phyloP scores from a whole-genome alignment of 495 filamentous ascomycete species.

The Lindgomyces ingoldianus region DNA sequence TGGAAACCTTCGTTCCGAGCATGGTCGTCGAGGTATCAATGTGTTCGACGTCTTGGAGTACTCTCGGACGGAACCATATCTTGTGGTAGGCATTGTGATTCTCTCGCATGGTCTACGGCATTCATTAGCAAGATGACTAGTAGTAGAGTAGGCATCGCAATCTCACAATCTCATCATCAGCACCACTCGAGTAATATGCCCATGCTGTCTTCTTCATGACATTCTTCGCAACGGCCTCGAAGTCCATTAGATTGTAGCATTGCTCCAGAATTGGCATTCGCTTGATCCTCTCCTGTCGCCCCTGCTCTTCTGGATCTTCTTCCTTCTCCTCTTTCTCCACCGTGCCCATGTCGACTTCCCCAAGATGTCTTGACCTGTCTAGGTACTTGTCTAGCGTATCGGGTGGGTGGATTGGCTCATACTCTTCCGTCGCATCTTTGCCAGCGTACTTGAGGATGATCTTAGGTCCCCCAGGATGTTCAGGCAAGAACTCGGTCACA shows the following conservation, averaged over 20 bases:
- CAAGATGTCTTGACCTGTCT: constrained; percentile 57
- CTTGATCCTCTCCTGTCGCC: constrained; percentile 55
- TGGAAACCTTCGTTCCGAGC: constrained; percentile 57
- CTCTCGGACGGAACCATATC: constrained; percentile 73
- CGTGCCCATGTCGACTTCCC: constrained; percentile 55
- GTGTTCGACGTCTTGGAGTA: constrained; percentile 76
- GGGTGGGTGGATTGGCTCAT: constrained; percentile 66
- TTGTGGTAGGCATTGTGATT: constrained; percentile 85
- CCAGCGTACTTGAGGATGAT: constrained; percentile 72
- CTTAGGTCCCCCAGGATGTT: constrained; percentile 45
- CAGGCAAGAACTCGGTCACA: constrained; percentile 38
- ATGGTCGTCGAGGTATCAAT: constrained; percentile 65
- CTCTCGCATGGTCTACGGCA: constrained; percentile 80
- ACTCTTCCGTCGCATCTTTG: constrained; percentile 69
- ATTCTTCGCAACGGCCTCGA: constrained; percentile 63
- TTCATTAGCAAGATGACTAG: too few relatives aligned
- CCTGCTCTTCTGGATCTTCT: constrained; percentile 33
- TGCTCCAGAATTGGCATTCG: constrained; percentile 66
- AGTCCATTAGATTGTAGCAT: constrained; percentile 79
- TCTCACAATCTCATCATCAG: constrained; percentile 93
- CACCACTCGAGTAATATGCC: constrained; percentile 82
- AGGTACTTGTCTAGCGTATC: constrained; percentile 60
- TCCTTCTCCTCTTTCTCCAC: constrained; percentile 48
- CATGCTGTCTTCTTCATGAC: constrained; percentile 70
- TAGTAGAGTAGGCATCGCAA: neutral